Evolutionary conservation across 331 rosid species (phyloP).

Genomic region (Rosa hybrid): DNA sequence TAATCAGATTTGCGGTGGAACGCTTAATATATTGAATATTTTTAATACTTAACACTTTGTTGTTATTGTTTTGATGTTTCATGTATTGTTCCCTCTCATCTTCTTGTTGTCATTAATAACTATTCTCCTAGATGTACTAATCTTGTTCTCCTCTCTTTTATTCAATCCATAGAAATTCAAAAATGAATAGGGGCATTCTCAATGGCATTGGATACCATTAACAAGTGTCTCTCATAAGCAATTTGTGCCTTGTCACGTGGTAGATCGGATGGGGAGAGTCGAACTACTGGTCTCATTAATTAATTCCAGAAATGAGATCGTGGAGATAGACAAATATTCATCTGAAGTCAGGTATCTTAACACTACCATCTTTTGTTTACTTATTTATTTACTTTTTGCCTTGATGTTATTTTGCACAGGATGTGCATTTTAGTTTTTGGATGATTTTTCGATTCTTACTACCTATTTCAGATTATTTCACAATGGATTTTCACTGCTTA

Average conservation of each 20-base stretch:
- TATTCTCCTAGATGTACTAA: background rate
- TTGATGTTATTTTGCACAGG: background rate
- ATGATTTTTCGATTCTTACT: background rate
- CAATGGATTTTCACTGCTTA: constrained; percentile 15
- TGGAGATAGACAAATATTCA: constrained; percentile 70
- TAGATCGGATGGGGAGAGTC: constrained; percentile 92
- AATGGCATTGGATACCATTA: constrained; percentile 86
- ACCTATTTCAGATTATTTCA: background rate
- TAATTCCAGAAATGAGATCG: constrained; percentile 90
- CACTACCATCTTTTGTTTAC: constrained; percentile 5
- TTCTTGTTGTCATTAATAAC: background rate
- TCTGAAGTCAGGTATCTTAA: constrained; percentile 73
- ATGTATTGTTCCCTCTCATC: background rate
- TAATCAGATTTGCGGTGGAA: no score
- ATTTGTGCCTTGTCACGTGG: constrained; percentile 89
- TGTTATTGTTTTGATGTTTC: constrained; percentile 1
- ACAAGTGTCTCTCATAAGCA: constrained; percentile 94
- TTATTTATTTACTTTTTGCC: background rate
- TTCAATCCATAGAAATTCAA: constrained; percentile 89
- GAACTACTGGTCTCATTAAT: constrained; percentile 66
- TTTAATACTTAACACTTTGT: background rate
- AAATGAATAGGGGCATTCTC: constrained; percentile 96
- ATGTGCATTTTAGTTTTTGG: background rate
- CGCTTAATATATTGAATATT: background rate
- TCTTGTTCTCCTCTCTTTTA: background rate